Conservation (phyloP, 768 basidiomycete species). For the Rubroboletus pulcherrimus region DNA sequence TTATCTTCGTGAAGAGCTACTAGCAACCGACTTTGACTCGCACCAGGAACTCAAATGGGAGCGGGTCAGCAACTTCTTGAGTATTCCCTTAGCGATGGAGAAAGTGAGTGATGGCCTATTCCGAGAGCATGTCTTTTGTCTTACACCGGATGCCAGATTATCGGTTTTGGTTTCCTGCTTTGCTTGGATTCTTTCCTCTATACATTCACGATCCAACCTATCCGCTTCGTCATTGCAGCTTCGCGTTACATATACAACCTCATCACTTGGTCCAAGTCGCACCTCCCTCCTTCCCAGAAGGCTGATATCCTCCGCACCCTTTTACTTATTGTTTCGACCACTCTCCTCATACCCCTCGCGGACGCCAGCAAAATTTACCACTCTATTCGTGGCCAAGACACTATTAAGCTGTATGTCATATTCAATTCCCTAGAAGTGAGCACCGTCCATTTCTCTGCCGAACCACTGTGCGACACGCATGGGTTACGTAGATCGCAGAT, state of each 20-base stretch:
- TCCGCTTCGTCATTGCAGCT: constrained; percentile 70
- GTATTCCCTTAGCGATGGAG: constrained; percentile 89
- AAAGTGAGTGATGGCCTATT: constrained; percentile 52
- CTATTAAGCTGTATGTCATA: constrained; percentile 97
- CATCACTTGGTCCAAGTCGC: constrained; percentile 46
- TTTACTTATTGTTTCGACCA: constrained; percentile 68
- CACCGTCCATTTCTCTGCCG: constrained; percentile 1
- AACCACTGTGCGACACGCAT: not conserved
- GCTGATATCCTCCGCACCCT: constrained; percentile 85
- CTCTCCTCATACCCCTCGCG: constrained; percentile 75
- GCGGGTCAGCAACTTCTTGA: constrained; percentile 91
- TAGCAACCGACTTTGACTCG: constrained; percentile 92
- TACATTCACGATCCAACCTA: constrained; percentile 95
- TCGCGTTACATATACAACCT: constrained; percentile 51
- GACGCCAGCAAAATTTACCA: constrained; percentile 99
- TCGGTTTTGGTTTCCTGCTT: constrained; percentile 86
- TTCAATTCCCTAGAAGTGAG: constrained; percentile 96
- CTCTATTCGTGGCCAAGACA: constrained; percentile 95
- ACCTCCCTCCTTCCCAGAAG: constrained; percentile 83
- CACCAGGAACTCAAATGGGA: constrained; percentile 96
- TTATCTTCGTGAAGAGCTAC: constrained; percentile 81
- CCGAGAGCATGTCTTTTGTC: not conserved
- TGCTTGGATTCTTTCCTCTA: constrained; percentile 98
- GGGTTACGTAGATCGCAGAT: constrained; percentile 77
- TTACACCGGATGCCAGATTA: constrained; percentile 51